phyloP scores from a whole-genome alignment of 306 rosid species.

The Abrus precatorius region DNA sequence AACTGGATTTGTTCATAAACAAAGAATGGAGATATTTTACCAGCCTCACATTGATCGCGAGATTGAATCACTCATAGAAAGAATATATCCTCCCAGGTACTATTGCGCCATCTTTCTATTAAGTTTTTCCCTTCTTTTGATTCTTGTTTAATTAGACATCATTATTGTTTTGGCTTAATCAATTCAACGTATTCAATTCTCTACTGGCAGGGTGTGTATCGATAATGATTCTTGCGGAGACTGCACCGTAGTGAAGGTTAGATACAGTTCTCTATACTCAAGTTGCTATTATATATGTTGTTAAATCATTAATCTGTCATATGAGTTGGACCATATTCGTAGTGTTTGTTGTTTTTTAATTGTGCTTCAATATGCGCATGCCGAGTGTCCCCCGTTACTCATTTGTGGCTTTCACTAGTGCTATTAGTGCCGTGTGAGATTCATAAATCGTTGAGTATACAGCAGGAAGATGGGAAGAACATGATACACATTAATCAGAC shows the following conservation, averaged over 20 bases:
- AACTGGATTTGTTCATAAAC: not conserved
- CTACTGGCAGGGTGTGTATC: conserved; percentile 73
- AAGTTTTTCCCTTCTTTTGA: not conserved
- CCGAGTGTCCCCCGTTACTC: not conserved
- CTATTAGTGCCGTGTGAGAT: conserved; percentile 1
- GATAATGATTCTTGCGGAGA: conserved; percentile 81
- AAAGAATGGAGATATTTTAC: conserved; percentile 67
- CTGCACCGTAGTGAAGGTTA: conserved; percentile 87
- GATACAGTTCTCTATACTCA: conserved; percentile 29
- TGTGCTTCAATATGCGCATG: not conserved
- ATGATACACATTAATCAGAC: not conserved
- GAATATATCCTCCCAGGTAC: conserved; percentile 93
- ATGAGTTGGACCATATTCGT: not conserved
- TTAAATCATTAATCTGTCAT: not conserved
- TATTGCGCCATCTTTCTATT: not conserved
- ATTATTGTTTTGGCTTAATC: not conserved
- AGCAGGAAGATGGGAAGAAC: not conserved
- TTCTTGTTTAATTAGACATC: not conserved
- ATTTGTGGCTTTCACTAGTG: conserved; percentile 6
- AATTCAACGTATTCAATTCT: not conserved
- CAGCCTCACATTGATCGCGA: conserved; percentile 71
- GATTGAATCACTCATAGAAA: conserved; percentile 78
- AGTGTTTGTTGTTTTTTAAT: not conserved
- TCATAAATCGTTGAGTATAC: not conserved
- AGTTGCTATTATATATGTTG: conserved; percentile 7